These are phyloP conservation scores for Populus pruinosa DNA, from an alignment of 345 rosid species.

Conservation along the genomic window DNA sequence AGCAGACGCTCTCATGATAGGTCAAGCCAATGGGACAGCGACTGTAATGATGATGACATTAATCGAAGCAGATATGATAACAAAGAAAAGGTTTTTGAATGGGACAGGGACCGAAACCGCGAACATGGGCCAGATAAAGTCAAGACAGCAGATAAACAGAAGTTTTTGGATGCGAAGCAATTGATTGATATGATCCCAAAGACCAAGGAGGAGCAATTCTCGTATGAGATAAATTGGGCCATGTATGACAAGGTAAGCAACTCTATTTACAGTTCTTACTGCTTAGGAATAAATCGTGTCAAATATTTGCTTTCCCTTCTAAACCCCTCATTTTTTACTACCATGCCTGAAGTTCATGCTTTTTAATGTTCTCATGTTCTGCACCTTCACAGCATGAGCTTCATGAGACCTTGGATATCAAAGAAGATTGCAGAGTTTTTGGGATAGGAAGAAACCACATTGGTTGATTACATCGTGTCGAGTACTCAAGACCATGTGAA, in stretches of 20 bases:
- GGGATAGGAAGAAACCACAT: conserved; percentile 87
- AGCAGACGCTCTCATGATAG: conserved; percentile 71
- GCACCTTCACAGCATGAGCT: conserved; percentile 52
- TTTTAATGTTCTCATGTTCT: conserved; percentile 9
- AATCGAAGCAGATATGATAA: conserved; percentile 50
- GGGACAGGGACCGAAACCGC: conserved; percentile 50
- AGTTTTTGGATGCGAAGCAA: conserved; percentile 91
- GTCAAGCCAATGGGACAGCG: conserved; percentile 64
- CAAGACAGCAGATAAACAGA: conserved; percentile 70
- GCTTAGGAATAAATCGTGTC: not conserved
- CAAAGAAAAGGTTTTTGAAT: conserved; percentile 44
- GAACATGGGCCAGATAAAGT: conserved; percentile 59
- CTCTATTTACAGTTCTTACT: not conserved
- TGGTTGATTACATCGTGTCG: conserved; percentile 81
- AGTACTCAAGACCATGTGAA: conserved; percentile 82
- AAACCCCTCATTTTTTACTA: not conserved
- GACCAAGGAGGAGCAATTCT: conserved; percentile 92
- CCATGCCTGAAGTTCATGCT: not conserved
- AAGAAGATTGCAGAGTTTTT: conserved; percentile 92
- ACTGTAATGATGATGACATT: conserved; percentile 42
- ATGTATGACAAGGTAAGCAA: conserved; percentile 76
- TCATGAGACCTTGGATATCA: conserved; percentile 98
- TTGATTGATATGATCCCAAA: conserved; percentile 96
- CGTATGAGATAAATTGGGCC: conserved; percentile 87
- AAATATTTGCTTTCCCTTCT: not conserved